Evolutionary conservation across 192 early-diverging fungal genomes (phyloP).

Genomic region (Mortierella claussenii): DNA sequence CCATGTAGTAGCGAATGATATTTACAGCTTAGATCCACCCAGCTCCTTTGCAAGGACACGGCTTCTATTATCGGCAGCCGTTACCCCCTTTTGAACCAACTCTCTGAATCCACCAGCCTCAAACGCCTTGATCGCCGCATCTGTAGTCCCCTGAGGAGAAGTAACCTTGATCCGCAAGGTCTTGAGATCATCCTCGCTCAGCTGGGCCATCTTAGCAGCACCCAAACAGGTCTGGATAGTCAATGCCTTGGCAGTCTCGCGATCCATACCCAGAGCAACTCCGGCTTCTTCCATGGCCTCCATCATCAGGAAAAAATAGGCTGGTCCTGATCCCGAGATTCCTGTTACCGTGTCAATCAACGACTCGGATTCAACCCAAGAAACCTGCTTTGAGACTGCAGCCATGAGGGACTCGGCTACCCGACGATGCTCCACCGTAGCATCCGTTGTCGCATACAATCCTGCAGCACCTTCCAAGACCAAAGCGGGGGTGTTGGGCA

Average conservation of each 20-base stretch:
- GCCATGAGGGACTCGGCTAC: slow-evolving; percentile 76
- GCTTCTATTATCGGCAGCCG: slow-evolving; percentile 75
- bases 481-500: slow-evolving; percentile 97
- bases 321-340: slow-evolving; percentile 90
- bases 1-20: not conserved
- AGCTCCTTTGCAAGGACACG: slow-evolving; percentile 76
- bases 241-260: slow-evolving; percentile 79
- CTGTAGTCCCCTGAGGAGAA: slow-evolving; percentile 93
- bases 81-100: slow-evolving; percentile 66
- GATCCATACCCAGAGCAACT: slow-evolving; percentile 78
- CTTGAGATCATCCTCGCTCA: slow-evolving; percentile 73
- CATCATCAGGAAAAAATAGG: slow-evolving; percentile 95
- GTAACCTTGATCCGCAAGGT: slow-evolving; percentile 90
- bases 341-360: slow-evolving; percentile 91
- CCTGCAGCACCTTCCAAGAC: slow-evolving; percentile 91
- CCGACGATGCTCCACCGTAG: slow-evolving; percentile 70
- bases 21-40: slow-evolving; percentile 54
- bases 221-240: slow-evolving; percentile 94
- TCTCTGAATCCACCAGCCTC: slow-evolving; percentile 70
- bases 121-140: slow-evolving; percentile 88
- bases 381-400: slow-evolving; percentile 83
- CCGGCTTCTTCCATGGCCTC: slow-evolving; percentile 90
- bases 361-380: slow-evolving; percentile 85
- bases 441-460: slow-evolving; percentile 74
- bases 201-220: slow-evolving; percentile 87